Conservation (phyloP, 306 rosid genomes). For the Citrullus mucosospermus region DNA sequence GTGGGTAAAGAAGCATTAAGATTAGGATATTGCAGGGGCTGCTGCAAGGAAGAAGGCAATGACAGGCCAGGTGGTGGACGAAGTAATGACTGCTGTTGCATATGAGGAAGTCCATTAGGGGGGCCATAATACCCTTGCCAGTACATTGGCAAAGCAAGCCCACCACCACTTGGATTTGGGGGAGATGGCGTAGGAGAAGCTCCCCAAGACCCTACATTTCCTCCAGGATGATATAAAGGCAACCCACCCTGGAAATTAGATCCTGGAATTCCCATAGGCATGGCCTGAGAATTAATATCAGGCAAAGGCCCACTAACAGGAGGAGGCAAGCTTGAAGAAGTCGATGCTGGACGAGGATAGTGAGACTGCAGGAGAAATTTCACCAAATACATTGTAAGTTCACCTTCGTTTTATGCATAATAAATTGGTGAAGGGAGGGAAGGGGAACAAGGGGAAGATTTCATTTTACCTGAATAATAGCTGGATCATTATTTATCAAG, state of each 20-base stretch:
- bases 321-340: slow-evolving; percentile 50
- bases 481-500: slow-evolving; percentile 64
- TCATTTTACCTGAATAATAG: slow-evolving; percentile 63
- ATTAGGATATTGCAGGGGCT: slow-evolving; percentile 66
- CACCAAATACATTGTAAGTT: slow-evolving; percentile 13
- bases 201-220: slow-evolving; percentile 74
- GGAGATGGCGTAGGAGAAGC: slow-evolving; percentile 57
- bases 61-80: slow-evolving; percentile 74
- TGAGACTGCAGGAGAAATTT: slow-evolving; percentile 61
- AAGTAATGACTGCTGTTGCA: slow-evolving; percentile 72
- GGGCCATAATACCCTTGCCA: slow-evolving; percentile 97
- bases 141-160: slow-evolving; percentile 80
- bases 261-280: slow-evolving; percentile 63
- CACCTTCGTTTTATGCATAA: slow-evolving; percentile 6
- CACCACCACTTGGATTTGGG: slow-evolving; percentile 61
- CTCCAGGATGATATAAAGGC: slow-evolving; percentile 87
- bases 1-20: slow-evolving; percentile 40
- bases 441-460: background rate
- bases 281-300: slow-evolving; percentile 47
- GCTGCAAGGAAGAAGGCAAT: slow-evolving; percentile 67
- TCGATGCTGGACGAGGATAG: slow-evolving; percentile 42
- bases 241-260: slow-evolving; percentile 56
- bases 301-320: slow-evolving; percentile 52
- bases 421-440: background rate
- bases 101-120: slow-evolving; percentile 61